Evolutionary conservation across 1,284 basidiomycete species (phyloP).

Genomic region (Afroboletus lepidellus): DNA sequence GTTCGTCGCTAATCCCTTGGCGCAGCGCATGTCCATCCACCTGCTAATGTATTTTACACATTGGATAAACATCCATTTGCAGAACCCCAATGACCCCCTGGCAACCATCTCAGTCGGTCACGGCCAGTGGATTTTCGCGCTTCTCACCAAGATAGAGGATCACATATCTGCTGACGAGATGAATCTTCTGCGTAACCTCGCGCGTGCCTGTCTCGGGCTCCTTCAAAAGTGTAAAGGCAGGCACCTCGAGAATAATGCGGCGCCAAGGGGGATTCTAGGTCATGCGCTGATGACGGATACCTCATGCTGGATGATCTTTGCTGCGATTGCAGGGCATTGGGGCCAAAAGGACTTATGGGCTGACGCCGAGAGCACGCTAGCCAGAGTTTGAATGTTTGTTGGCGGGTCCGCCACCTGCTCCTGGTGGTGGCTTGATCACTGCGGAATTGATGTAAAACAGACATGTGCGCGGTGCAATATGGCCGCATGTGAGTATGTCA

Average conservation of each 20-base stretch:
- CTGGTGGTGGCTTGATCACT: neutral
- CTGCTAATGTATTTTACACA: slow-evolving; percentile 80
- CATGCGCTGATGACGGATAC: slow-evolving; percentile 40
- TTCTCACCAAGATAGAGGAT: slow-evolving; percentile 74
- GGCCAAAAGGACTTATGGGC: slow-evolving; percentile 84
- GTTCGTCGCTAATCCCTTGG: slow-evolving; percentile 12
- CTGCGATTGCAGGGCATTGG: slow-evolving; percentile 76
- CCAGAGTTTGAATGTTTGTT: slow-evolving; percentile 20
- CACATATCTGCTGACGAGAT: slow-evolving; percentile 77
- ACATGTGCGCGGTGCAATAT: neutral
- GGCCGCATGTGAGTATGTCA: slow-evolving; percentile 4
- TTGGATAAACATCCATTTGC: slow-evolving; percentile 69
- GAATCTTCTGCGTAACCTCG: slow-evolving; percentile 74
- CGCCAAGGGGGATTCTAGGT: slow-evolving; percentile 8
- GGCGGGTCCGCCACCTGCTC: neutral
- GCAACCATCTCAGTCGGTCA: slow-evolving; percentile 61
- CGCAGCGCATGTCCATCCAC: slow-evolving; percentile 66
- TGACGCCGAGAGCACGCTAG: slow-evolving; percentile 61
- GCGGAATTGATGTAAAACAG: slow-evolving; percentile 15
- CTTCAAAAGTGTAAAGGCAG: slow-evolving; percentile 23
- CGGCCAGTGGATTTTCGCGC: slow-evolving; percentile 80
- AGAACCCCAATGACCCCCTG: slow-evolving; percentile 40
- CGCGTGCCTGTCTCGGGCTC: slow-evolving; percentile 63
- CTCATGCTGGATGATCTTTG: slow-evolving; percentile 84
- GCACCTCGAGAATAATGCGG: neutral